Base-by-base conservation (phyloP, 2,329 filamentous ascomycete species). In the Arthroderma uncinatum region DNA sequence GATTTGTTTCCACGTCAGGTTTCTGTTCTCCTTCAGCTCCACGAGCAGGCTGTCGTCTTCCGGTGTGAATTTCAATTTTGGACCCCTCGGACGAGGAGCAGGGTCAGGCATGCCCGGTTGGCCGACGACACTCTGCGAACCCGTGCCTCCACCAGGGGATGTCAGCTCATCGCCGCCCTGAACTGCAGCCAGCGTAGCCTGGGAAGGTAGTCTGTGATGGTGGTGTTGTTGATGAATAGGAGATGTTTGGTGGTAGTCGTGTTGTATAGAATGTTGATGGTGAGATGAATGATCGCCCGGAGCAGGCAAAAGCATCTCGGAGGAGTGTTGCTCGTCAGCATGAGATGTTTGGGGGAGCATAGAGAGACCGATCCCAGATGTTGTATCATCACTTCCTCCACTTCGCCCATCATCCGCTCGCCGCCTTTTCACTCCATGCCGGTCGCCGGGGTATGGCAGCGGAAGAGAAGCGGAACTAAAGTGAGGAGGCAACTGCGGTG, bases 1-100 rank as follows among this genome's bases (percentile, higher is more conserved):
- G 67, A 96, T 96, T 76, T 96, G 91, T 74, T 95, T 95, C 91
- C 91, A 96, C 3, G 91, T 95, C 68, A 96, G 77, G 67, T 89
- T 91, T 72, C 93, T 94, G 67, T 93, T 91, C 73, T 96, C 91
- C 71, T 96, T 96, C 61, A 96, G 76, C 67, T 95, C 88, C 57
- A 95, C 85, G 56, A 96, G 78, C 52, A 95, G 76, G 63, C 87
- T 84, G 71, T 96, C 91, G 68, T 96, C 91, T 70, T 95, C 90
- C 8, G 88, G 84, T 0, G 90, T 95, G 68, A 96, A 96, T 72
- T 95, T 95, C 64, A 95, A 78, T 74, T 95, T 96, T 5, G 90
- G 90, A 2, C 89, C 89, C 59, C 87, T 83, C 8, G 91, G 91
- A 64, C 86, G 78, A 55, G 86, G 82, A 44, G 89, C 90, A 56